These are phyloP conservation scores for Paspalum notatum DNA, from an alignment of 176 grass and related monocot genomes.

Conservation along the genomic window DNA sequence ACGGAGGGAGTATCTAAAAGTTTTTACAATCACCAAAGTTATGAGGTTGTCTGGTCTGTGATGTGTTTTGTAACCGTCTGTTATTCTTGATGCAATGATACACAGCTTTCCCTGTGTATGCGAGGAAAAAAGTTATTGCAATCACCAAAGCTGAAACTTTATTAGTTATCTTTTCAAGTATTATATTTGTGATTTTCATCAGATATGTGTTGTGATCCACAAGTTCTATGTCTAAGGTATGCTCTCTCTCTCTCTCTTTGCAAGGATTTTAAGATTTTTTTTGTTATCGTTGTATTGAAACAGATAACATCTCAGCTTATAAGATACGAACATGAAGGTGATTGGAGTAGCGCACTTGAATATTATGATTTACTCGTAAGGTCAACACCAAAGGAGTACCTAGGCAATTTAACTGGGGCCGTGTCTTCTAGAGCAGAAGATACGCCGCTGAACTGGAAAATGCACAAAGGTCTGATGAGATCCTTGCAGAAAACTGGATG, in stretches of 20 bases:
- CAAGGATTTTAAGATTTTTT: too few species aligned
- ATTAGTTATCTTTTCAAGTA: not conserved
- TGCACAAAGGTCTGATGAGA: slow-evolving; percentile 88
- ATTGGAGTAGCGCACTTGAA: slow-evolving; percentile 88
- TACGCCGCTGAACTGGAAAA: slow-evolving; percentile 66
- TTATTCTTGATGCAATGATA: too few species aligned
- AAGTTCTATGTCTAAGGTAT: slow-evolving; percentile 33
- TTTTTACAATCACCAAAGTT: too few species aligned
- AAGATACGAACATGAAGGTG: slow-evolving; percentile 92
- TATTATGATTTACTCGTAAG: slow-evolving; percentile 95
- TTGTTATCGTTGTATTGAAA: slow-evolving; percentile 41
- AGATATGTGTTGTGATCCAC: slow-evolving; percentile 7
- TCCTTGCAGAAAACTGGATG: slow-evolving; percentile 99
- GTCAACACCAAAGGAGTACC: slow-evolving; percentile 54
- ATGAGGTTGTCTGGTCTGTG: too few species aligned
- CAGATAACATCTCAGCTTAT: slow-evolving; percentile 86
- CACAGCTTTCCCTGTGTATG: too few species aligned
- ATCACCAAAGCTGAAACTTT: not conserved
- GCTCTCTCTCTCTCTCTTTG: not conserved
- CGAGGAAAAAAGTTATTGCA: not conserved
- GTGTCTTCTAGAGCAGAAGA: slow-evolving; percentile 52
- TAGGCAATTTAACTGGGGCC: slow-evolving; percentile 31
- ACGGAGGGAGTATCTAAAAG: too few species aligned
- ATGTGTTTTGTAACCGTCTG: too few species aligned
- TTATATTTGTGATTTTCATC: not conserved